Conservation (phyloP, 345 rosid species). For the Pugionium cornutum region DNA sequence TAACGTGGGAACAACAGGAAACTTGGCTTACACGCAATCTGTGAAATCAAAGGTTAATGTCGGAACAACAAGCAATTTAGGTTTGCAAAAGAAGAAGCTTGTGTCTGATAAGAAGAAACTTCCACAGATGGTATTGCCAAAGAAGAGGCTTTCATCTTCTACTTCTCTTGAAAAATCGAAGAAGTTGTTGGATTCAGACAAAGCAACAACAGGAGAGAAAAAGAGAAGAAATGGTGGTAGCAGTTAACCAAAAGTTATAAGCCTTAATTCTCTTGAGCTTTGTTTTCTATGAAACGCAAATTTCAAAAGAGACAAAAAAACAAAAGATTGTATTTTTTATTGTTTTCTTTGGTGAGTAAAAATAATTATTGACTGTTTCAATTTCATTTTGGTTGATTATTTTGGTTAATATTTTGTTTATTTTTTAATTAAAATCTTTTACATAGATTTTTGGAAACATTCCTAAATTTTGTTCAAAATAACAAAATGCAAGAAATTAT, state of each 20-base stretch:
- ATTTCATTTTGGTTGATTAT: background rate
- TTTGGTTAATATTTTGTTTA: background rate
- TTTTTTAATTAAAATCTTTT: background rate
- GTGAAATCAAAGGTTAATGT: conserved; percentile 23
- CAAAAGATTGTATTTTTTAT: conserved; percentile 3
- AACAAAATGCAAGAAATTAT: too few relatives aligned
- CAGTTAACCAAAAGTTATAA: conserved; percentile 20
- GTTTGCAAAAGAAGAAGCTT: conserved; percentile 19
- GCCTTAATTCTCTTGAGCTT: background rate
- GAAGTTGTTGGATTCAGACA: conserved; percentile 21
- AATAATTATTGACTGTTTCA: conserved; percentile 12
- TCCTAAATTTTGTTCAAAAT: too few relatives aligned
- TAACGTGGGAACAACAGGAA: background rate
- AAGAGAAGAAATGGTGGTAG: conserved; percentile 35
- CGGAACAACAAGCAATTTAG: conserved; percentile 15
- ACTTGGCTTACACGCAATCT: conserved; percentile 14
- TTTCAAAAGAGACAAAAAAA: background rate
- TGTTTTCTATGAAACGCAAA: conserved; percentile 9
- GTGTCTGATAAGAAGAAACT: conserved; percentile 31
- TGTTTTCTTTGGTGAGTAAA: conserved; percentile 26
- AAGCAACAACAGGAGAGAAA: conserved; percentile 32
- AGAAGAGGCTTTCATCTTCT: conserved; percentile 38
- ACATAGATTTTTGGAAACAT: too few relatives aligned
- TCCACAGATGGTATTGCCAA: conserved; percentile 29
- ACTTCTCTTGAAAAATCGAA: conserved; percentile 27